These are phyloP conservation scores for Alternaria sp. DNA, from an alignment of 2,329 filamentous ascomycete species.

Conservation along the genomic window DNA sequence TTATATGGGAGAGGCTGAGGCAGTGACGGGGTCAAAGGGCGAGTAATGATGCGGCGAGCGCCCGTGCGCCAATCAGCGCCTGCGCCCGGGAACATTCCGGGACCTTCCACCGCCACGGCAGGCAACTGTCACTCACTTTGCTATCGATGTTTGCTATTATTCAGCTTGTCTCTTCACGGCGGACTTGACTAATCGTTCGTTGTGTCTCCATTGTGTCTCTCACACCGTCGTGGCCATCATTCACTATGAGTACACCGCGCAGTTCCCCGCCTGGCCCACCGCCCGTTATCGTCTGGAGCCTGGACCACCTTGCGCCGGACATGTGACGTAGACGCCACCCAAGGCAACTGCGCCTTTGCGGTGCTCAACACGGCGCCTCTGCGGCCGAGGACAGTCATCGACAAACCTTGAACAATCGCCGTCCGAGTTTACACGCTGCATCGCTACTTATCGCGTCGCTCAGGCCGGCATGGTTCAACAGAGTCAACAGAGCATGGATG, in stretches of 20 bases:
- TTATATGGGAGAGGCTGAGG: conserved; percentile 44
- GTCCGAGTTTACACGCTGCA: not conserved
- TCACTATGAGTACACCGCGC: not conserved
- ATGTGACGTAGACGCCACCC: conserved; percentile 17
- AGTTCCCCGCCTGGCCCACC: conserved; percentile 31
- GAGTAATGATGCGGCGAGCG: conserved; percentile 44
- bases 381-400: conserved; percentile 1
- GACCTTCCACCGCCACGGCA: conserved; percentile 21
- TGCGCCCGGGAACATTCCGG: conserved; percentile 46
- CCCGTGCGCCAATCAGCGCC: conserved; percentile 44
- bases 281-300: conserved; percentile 36
- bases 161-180: conserved; percentile 17
- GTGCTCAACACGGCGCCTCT: conserved; percentile 23
- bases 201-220: not conserved
- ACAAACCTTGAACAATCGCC: not conserved
- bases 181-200: not conserved
- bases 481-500: not conserved
- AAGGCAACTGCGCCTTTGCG: conserved; percentile 19
- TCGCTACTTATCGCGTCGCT: not conserved
- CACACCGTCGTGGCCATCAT: conserved; percentile 5
- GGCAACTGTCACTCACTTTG: conserved; percentile 11
- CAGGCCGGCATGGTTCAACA: not conserved
- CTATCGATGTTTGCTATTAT: conserved; percentile 22
- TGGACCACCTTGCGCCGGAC: conserved; percentile 6
- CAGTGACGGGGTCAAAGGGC: conserved; percentile 42